Evolutionary conservation across 208 protist species (phyloP).

Genomic region (Trypanosoma brucei): DNA sequence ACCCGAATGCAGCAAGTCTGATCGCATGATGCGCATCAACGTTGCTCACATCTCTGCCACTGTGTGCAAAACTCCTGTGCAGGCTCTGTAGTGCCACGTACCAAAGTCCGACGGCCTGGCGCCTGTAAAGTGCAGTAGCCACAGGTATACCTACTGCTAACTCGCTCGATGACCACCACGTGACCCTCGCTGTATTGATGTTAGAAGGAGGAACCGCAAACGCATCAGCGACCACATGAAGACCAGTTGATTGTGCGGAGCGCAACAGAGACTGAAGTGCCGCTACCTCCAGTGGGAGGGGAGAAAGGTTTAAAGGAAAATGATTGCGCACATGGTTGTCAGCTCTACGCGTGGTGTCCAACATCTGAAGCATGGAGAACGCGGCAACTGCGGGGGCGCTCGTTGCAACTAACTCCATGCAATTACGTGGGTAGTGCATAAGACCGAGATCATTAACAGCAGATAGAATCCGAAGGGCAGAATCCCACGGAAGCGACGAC

Average conservation of each 20-base stretch:
- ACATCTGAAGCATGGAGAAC: no score
- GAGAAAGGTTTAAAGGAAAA: background rate
- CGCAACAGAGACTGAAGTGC: conserved; percentile 13
- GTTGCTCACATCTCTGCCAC: conserved; percentile 1
- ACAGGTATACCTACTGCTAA: conserved; percentile 1
- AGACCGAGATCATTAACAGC: conserved; percentile 30
- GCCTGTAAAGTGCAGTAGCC: conserved; percentile 23
- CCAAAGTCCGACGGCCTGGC: conserved; percentile 22
- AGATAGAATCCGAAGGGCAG: conserved; percentile 26
- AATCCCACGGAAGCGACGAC: conserved; percentile 5
- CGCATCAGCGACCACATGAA: conserved; percentile 17
- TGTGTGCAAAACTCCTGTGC: background rate
- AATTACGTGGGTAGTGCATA: conserved; percentile 23
- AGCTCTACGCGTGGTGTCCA: no score
- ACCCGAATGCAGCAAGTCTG: conserved; percentile 15
- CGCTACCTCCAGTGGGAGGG: conserved; percentile 4
- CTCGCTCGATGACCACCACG: conserved; percentile 29
- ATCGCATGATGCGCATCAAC: conserved; percentile 14
- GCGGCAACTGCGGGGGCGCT: no score
- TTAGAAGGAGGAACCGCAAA: conserved; percentile 12
- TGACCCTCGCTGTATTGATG: background rate
- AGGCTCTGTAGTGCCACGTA: conserved; percentile 10
- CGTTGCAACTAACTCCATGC: conserved; percentile 19
- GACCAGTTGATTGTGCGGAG: conserved; percentile 16
- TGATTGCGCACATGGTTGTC: no score